Conservation (phyloP, 2,329 filamentous ascomycete species). For the Metarhizium rileyi region DNA sequence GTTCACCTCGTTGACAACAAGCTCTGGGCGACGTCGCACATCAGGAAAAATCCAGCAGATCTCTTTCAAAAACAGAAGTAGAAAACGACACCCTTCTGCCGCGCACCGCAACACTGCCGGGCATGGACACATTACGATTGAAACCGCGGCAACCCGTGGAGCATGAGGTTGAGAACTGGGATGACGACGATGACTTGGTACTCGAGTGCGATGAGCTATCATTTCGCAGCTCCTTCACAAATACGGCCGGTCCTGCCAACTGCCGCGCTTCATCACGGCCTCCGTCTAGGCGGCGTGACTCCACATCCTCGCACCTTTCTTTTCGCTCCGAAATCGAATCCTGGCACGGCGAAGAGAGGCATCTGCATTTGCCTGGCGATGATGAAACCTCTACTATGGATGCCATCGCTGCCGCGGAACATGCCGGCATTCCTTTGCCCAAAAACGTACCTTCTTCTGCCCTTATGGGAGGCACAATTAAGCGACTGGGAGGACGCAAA, state of each 20-base stretch:
- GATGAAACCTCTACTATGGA: slow-evolving; percentile 77
- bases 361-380: slow-evolving; percentile 73
- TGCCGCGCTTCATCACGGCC: slow-evolving; percentile 7
- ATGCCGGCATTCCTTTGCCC: slow-evolving; percentile 85
- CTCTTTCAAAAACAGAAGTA: background rate
- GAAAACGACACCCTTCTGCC: slow-evolving; percentile 3
- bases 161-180: slow-evolving; percentile 65
- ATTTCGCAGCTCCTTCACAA: slow-evolving; percentile 39
- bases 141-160: slow-evolving; percentile 45
- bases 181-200: slow-evolving; percentile 61
- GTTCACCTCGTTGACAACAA: slow-evolving; percentile 11
- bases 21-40: slow-evolving; percentile 3
- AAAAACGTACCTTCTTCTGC: slow-evolving; percentile 80
- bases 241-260: slow-evolving; percentile 16
- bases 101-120: slow-evolving; percentile 10
- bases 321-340: slow-evolving; percentile 76
- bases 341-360: slow-evolving; percentile 69
- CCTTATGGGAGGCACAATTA: slow-evolving; percentile 85
- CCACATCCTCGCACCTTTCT: slow-evolving; percentile 72
- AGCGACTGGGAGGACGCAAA: slow-evolving; percentile 69
- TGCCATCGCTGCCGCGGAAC: slow-evolving; percentile 78
- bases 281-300: slow-evolving; percentile 53
- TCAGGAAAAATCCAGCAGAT: background rate
- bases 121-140: slow-evolving; percentile 46
- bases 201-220: slow-evolving; percentile 58